These are phyloP conservation scores for Cercospora sesami DNA, from an alignment of 2,329 filamentous ascomycete genomes.

Conservation along the genomic window DNA sequence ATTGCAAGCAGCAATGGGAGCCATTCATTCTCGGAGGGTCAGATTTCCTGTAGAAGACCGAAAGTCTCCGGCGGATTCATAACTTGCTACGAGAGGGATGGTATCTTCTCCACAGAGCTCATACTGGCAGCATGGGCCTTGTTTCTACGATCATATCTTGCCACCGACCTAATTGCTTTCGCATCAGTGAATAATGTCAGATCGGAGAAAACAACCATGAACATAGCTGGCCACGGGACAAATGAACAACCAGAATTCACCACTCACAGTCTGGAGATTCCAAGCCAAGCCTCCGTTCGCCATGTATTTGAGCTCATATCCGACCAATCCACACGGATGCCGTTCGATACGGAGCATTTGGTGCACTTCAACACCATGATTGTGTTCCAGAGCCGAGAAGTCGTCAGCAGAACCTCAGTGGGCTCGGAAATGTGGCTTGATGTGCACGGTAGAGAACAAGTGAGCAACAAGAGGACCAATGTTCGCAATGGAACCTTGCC, in stretches of 20 bases:
- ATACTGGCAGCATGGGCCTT: neutral
- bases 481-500: neutral
- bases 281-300: neutral
- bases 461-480: neutral
- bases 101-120: neutral
- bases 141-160: neutral
- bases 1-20: neutral
- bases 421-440: neutral
- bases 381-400: neutral
- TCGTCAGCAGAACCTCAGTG: neutral
- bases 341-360: neutral
- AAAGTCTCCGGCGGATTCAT: neutral
- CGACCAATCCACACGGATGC: neutral
- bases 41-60: neutral
- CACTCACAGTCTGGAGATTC: neutral
- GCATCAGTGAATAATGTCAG: neutral
- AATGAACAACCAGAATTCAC: neutral
- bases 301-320: neutral
- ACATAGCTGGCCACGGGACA: neutral
- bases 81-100: too few species aligned
- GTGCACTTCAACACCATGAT: neutral
- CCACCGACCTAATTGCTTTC: neutral
- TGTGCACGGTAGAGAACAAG: neutral
- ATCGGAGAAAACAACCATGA: neutral
- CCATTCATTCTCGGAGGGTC: neutral